A percentile compares a stretch with the other conserved stretches of the same genome.
phyloP scores from a whole-genome alignment of 768 basidiomycete genomes.

The Mycena galericulata region DNA sequence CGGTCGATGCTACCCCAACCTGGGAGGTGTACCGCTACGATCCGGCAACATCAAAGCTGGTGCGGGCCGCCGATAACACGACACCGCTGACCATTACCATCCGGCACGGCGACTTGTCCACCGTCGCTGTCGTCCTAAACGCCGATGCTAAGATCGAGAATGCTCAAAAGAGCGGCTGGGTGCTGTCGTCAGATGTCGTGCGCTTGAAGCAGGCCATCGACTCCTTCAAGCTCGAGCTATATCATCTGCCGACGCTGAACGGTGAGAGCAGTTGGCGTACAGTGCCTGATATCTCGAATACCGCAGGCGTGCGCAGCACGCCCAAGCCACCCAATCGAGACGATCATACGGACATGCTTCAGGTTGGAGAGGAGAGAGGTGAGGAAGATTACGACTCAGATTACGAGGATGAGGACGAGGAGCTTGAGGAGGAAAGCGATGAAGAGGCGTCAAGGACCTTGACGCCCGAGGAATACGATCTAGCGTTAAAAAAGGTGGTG shows the following conservation, averaged over 20 bases:
- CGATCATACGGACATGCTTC: background rate
- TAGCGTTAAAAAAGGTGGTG: background rate
- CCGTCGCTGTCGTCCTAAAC: background rate
- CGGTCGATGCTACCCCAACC: background rate
- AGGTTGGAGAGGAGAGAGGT: background rate
- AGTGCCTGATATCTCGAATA: background rate
- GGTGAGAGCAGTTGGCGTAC: background rate
- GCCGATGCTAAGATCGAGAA: background rate
- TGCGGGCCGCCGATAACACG: background rate
- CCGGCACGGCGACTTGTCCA: conserved; percentile 1
- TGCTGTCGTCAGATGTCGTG: background rate
- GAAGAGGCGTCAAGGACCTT: background rate
- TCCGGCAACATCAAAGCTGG: background rate
- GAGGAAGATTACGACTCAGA: background rate
- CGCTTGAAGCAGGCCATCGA: background rate
- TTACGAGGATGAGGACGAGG: background rate
- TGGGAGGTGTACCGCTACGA: background rate
- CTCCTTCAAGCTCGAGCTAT: background rate
- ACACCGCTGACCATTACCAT: background rate
- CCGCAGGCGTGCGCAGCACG: background rate
- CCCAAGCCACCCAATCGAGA: background rate
- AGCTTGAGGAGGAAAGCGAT: background rate
- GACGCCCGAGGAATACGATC: background rate
- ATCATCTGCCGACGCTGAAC: background rate
- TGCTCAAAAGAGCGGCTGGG: background rate